Conservation (phyloP, 768 basidiomycete genomes). For the Rhodotorula kratochvilovae region DNA sequence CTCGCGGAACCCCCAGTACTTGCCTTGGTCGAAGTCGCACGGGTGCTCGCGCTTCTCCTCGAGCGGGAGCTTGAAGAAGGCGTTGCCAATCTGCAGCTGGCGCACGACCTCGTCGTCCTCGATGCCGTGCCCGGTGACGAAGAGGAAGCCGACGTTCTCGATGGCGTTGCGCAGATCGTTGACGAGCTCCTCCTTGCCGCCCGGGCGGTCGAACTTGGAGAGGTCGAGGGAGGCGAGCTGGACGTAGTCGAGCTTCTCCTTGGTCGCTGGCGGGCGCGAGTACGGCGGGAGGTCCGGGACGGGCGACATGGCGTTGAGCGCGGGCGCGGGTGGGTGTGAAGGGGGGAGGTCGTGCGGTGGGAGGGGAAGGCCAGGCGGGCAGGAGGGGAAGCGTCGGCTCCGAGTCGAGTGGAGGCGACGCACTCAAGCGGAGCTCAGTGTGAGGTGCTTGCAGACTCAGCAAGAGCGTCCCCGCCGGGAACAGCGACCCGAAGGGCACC, state of each 20-base stretch:
- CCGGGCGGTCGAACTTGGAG: background rate
- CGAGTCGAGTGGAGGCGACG: too few species aligned
- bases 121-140: constrained; percentile 50
- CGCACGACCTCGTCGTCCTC: constrained; percentile 48
- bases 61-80: constrained; percentile 48
- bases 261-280: background rate
- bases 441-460: too few species aligned
- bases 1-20: constrained; percentile 47
- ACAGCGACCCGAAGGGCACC: too few species aligned
- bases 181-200: constrained; percentile 40
- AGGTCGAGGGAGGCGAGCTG: background rate
- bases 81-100: constrained; percentile 49
- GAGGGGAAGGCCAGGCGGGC: too few species aligned
- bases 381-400: too few species aligned
- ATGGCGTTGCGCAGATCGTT: constrained; percentile 32
- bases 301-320: background rate
- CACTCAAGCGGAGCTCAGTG: too few species aligned
- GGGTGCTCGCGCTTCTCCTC: constrained; percentile 48
- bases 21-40: constrained; percentile 44
- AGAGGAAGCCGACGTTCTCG: constrained; percentile 25
- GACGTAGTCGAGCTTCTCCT: constrained; percentile 3
- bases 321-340: too few species aligned
- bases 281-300: background rate
- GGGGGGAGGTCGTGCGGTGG: background rate
- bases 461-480: too few species aligned